Conservation (phyloP, 2,329 filamentous ascomycete genomes). For the Venturia effusa region DNA sequence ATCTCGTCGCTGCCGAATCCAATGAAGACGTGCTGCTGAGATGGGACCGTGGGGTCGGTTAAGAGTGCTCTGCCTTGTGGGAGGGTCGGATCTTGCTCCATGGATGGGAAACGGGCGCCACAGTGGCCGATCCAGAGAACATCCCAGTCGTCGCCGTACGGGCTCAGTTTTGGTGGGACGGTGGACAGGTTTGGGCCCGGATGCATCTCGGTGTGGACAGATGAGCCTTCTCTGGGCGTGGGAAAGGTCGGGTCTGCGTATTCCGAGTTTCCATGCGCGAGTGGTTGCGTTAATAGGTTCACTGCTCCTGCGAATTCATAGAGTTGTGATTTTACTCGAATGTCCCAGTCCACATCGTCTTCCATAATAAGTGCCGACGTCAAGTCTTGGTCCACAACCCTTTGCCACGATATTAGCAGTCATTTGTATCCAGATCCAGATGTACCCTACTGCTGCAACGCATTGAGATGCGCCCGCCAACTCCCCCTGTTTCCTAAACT, state of each 20-base stretch:
- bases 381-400: constrained; percentile 20
- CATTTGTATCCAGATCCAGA: background rate
- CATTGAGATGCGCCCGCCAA: constrained; percentile 33
- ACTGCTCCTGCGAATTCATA: constrained; percentile 5
- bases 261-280: background rate
- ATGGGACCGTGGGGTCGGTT: constrained; percentile 5
- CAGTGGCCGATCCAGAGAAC: constrained; percentile 11
- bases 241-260: constrained; percentile 1
- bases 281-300: background rate
- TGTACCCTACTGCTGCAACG: constrained; percentile 15
- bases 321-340: constrained; percentile 8
- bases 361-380: constrained; percentile 6
- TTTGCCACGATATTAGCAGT: background rate
- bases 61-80: background rate
- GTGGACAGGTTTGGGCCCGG: background rate
- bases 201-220: background rate
- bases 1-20: constrained; percentile 5
- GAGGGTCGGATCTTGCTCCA: background rate
- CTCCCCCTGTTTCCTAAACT: constrained; percentile 28
- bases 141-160: constrained; percentile 12
- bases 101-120: constrained; percentile 4
- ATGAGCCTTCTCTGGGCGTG: background rate
- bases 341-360: constrained; percentile 10
- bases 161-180: background rate
- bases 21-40: background rate